A percentile compares a stretch with the other conserved stretches of the same genome.
Conservation (phyloP, 1,284 basidiomycete species). For the Filobasidium uniguttulatum region DNA sequence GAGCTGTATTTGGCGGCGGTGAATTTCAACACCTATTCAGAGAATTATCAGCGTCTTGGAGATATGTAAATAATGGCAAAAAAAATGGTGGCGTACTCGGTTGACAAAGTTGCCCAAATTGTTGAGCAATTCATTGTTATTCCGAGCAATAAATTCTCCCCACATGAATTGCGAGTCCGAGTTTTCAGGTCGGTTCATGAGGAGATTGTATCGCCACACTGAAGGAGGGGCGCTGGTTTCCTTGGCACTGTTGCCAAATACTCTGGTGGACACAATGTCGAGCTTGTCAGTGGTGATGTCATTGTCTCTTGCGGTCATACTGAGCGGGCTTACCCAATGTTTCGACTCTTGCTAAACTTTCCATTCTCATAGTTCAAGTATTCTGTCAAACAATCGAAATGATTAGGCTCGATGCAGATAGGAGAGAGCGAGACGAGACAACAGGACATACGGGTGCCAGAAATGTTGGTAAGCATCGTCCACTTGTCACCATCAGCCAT, state of each 20-base stretch:
- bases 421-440: not conserved
- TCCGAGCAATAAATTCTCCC: constrained; percentile 84
- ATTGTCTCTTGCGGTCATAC: not conserved
- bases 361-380: constrained; percentile 98
- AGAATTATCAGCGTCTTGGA: not conserved
- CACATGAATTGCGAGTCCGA: constrained; percentile 94
- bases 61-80: not conserved
- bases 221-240: constrained; percentile 84
- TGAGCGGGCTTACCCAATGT: constrained; percentile 51
- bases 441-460: constrained; percentile 61
- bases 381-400: constrained; percentile 45
- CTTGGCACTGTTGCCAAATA: constrained; percentile 88
- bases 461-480: constrained; percentile 90
- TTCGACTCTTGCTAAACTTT: constrained; percentile 96
- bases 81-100: constrained; percentile 49
- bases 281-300: not conserved
- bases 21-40: constrained; percentile 58
- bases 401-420: not conserved
- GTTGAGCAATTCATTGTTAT: constrained; percentile 88
- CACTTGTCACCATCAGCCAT: constrained; percentile 80
- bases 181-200: constrained; percentile 86
- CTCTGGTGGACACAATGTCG: constrained; percentile 32
- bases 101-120: constrained; percentile 99
- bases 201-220: constrained; percentile 94
- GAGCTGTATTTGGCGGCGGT: constrained; percentile 73